Base-by-base conservation (phyloP, 2,329 filamentous ascomycete genomes). In the Karstenula rhodostoma region DNA sequence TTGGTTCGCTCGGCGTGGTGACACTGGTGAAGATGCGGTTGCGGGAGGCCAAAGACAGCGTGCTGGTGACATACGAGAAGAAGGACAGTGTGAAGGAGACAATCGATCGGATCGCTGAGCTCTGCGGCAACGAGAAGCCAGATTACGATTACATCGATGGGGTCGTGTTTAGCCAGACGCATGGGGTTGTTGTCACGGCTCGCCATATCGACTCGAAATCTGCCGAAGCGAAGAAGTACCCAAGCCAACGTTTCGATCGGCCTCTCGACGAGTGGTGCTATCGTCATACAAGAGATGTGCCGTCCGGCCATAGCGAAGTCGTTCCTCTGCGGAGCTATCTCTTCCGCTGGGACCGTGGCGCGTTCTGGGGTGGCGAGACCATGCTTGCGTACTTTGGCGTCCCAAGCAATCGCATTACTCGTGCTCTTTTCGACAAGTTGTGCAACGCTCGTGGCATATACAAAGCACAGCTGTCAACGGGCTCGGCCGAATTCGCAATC, bases 291-390 rank as follows among this genome's bases (percentile, higher is more conserved):
- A 54, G 44, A 35, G 43, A 46, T 3, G 50, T 46, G 10, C 7
- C 23, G 3, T 22, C 42, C 5, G 33, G 33, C 44, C 43, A 53
- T 27, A 43, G 40, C 1, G 80, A 82, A 61, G 60, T 72, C 52
- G 80, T 90, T 1, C 87, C 87, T 0, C 67, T 89, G 0, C 73
- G 75, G 5, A 87, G 89, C 67, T 90, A 90, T 73, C 82, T 90
- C 42, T 90, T 90, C 78, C 84, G 88, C n/a, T 89, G 88, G 76
- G 87, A 90, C 72, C 83, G 87, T 37, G 88, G 86, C 49, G 86
- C 83, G 1, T 90, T 90, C 77, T 90, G 87, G 87, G 83, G 83
- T 1, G 86, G 84, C 12, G 74, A 76, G 12, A 84, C 84, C 33
- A 85, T 85, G 4, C 88, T 85, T 71, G 72, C 80, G 2, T 88